Evolutionary conservation across 306 rosid genomes (phyloP).

Genomic region (Notholithocarpus densiflorus): DNA sequence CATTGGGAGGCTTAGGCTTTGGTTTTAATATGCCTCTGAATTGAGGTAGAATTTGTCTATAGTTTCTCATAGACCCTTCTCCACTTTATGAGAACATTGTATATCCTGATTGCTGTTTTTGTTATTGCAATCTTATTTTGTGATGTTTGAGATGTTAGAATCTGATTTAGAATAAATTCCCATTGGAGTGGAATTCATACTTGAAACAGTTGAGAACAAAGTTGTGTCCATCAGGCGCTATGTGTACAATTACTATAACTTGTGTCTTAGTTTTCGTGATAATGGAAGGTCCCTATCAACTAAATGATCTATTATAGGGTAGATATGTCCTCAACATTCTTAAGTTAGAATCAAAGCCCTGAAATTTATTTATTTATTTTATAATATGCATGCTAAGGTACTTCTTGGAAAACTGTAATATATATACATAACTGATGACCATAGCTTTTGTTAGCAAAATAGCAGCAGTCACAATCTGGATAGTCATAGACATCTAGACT

Average conservation of each 20-base stretch:
- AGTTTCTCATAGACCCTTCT: neutral
- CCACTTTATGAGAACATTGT: neutral
- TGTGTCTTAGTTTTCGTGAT: neutral
- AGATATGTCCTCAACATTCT: too few relatives aligned
- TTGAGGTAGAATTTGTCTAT: neutral
- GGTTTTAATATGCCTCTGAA: neutral
- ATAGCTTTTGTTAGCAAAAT: neutral
- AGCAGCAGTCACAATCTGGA: too few relatives aligned
- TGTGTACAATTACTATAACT: neutral
- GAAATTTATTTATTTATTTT: too few relatives aligned
- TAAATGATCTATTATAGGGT: too few relatives aligned
- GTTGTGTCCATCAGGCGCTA: neutral
- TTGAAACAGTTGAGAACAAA: constrained; percentile 4
- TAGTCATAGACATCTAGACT: too few relatives aligned
- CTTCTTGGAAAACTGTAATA: neutral
- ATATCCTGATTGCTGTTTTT: neutral
- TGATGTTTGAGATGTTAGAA: neutral
- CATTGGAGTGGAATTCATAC: neutral
- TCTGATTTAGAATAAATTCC: neutral
- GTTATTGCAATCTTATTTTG: neutral
- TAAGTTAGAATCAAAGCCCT: too few relatives aligned
- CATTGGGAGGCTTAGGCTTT: neutral
- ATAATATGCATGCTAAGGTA: neutral
- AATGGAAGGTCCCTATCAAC: neutral
- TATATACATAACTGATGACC: neutral